Evolutionary conservation across 768 basidiomycete species (phyloP).

Genomic region (Trametes meyenii): DNA sequence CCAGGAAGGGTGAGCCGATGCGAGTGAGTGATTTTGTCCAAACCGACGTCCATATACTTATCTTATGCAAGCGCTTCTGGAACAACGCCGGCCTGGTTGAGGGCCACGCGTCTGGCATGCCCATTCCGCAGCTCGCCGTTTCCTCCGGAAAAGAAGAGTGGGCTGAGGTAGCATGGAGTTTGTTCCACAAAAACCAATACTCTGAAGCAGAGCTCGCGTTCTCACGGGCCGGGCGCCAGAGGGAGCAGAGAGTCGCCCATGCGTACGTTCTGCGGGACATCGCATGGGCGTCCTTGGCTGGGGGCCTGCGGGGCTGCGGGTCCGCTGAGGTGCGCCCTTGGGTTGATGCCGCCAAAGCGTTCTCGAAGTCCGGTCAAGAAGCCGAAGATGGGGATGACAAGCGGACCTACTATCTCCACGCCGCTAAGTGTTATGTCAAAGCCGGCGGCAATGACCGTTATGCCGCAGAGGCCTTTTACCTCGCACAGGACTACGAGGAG

Average conservation of each 20-base stretch:
- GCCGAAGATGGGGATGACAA: slow-evolving; percentile 61
- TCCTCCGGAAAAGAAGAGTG: slow-evolving; percentile 46
- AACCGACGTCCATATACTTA: not conserved
- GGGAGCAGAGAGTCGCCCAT: not conserved
- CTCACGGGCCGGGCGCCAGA: not conserved
- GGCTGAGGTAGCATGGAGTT: slow-evolving; percentile 31
- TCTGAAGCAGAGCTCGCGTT: slow-evolving; percentile 1
- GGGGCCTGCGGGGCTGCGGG: too few species aligned
- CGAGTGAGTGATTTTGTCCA: slow-evolving; percentile 42
- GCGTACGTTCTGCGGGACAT: slow-evolving; percentile 7
- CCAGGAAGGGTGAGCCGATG: slow-evolving; percentile 60
- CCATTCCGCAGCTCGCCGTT: slow-evolving; percentile 45
- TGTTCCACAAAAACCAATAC: not conserved
- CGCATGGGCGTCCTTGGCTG: not conserved
- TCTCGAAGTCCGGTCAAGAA: slow-evolving; percentile 68
- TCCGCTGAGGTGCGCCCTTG: not conserved
- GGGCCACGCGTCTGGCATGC: slow-evolving; percentile 44
- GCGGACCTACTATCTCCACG: slow-evolving; percentile 13
- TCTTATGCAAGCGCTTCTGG: slow-evolving; percentile 45
- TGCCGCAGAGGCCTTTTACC: slow-evolving; percentile 20
- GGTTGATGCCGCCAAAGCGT: slow-evolving; percentile 70
- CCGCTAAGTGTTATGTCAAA: slow-evolving; percentile 30
- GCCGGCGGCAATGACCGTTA: slow-evolving; percentile 34
- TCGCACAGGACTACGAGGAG: slow-evolving; percentile 39
- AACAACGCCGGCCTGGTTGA: slow-evolving; percentile 44